Conservation (phyloP, 441 rosid genomes). For the Croton setiger region DNA sequence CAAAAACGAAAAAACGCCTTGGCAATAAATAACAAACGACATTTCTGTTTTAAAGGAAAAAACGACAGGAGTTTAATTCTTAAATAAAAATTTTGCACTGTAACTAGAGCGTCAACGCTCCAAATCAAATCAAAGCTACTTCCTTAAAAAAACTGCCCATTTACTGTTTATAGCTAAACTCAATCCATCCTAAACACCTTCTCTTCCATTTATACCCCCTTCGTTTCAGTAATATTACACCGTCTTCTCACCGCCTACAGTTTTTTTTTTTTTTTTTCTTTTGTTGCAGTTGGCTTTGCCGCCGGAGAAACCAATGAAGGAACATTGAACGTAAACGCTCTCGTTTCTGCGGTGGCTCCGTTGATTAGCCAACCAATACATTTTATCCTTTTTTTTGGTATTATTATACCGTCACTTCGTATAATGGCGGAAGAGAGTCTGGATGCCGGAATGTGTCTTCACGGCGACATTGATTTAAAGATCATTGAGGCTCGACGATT, state of each 20-base stretch:
- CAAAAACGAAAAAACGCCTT: no score
- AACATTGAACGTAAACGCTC: not conserved
- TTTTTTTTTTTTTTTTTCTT: not conserved
- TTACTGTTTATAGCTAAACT: not conserved
- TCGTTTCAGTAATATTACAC: not conserved
- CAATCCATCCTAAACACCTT: not conserved
- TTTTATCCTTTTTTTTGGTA: not conserved
- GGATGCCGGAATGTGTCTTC: slow-evolving; percentile 32
- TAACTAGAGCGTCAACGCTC: not conserved
- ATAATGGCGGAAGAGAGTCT: slow-evolving; percentile 20
- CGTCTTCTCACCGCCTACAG: slow-evolving; percentile 13
- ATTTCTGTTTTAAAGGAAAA: no score
- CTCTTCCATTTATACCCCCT: not conserved
- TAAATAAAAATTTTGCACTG: no score
- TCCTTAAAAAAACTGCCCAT: not conserved
- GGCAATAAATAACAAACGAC: no score
- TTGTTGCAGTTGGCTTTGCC: slow-evolving; percentile 35
- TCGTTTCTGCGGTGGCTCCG: slow-evolving; percentile 19
- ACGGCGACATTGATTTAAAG: slow-evolving; percentile 68
- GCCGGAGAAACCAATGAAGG: slow-evolving; percentile 30
- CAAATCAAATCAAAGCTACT: no score
- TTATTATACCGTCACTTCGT: not conserved
- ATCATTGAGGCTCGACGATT: slow-evolving; percentile 68
- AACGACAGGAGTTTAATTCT: no score
- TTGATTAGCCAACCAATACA: slow-evolving; percentile 17